phyloP scores from a whole-genome alignment of 1,284 basidiomycete species.

The Mycosarcoma maydis region DNA sequence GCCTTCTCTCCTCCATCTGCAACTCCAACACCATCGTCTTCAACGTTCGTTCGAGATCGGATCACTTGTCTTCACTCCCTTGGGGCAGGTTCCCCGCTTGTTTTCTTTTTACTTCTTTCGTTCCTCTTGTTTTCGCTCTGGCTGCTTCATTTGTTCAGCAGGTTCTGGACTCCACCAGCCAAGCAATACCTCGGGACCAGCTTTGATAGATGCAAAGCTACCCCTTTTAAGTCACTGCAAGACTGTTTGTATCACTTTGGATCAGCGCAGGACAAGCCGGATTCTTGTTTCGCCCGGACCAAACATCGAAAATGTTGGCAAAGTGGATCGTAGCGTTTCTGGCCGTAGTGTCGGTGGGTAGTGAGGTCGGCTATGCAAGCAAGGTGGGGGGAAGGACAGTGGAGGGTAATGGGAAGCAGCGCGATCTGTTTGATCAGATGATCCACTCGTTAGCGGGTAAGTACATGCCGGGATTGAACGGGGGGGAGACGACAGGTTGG shows the following conservation, averaged over 20 bases:
- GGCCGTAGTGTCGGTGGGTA: background rate
- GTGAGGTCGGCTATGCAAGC: background rate
- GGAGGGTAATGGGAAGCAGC: background rate
- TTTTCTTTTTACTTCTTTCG: background rate
- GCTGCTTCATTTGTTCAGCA: slow-evolving; percentile 7
- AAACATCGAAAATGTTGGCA: background rate
- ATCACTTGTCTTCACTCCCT: slow-evolving; percentile 1
- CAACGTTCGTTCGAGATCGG: background rate
- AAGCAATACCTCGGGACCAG: background rate
- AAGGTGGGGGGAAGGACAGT: background rate
- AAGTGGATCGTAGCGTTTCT: background rate
- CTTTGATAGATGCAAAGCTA: slow-evolving; percentile 6
- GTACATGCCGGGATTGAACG: slow-evolving; percentile 5
- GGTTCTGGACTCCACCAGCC: slow-evolving; percentile 4
- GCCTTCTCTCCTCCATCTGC: slow-evolving; percentile 17
- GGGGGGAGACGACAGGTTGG: background rate
- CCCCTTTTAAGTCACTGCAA: background rate
- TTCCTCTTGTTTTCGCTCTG: background rate
- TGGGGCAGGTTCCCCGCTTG: slow-evolving; percentile 15
- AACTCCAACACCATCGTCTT: background rate
- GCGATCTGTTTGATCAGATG: slow-evolving; percentile 38
- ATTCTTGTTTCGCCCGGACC: too few species aligned
- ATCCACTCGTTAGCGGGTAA: slow-evolving; percentile 11
- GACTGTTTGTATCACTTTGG: background rate
- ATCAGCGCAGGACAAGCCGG: background rate